Conservation (phyloP, 441 rosid species). For the Populus hybrid region DNA sequence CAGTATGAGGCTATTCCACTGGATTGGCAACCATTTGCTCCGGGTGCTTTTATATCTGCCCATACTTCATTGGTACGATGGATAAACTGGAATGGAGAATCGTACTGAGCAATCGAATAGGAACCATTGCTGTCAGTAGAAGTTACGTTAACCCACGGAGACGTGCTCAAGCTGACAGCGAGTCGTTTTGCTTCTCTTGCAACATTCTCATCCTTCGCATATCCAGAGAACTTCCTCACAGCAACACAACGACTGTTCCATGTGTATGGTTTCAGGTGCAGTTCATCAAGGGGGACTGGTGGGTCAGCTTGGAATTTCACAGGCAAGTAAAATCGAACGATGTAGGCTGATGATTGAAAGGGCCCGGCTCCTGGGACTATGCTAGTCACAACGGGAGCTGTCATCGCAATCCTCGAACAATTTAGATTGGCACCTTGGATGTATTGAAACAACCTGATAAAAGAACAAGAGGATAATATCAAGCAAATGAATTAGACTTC, state of each 20-base stretch:
- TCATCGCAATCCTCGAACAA: constrained; percentile 58
- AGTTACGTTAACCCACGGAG: constrained; percentile 52
- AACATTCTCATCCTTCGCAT: constrained; percentile 45
- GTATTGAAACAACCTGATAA: constrained; percentile 59
- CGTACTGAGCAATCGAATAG: constrained; percentile 66
- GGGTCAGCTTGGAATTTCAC: constrained; percentile 53
- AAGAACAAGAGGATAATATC: neutral
- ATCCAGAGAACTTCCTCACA: constrained; percentile 60
- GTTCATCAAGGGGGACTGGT: constrained; percentile 53
- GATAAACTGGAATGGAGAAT: constrained; percentile 50
- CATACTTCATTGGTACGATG: constrained; percentile 66
- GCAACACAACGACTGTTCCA: constrained; percentile 56
- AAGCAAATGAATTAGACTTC: neutral
- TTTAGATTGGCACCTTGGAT: constrained; percentile 72
- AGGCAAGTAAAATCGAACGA: constrained; percentile 54
- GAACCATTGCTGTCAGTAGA: constrained; percentile 33
- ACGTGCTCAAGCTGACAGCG: constrained; percentile 52
- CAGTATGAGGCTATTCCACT: constrained; percentile 33
- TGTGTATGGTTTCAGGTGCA: constrained; percentile 39
- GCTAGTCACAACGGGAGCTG: constrained; percentile 57
- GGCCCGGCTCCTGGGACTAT: constrained; percentile 67
- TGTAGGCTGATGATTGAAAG: constrained; percentile 50
- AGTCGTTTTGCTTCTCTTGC: constrained; percentile 50
- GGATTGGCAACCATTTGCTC: constrained; percentile 23
- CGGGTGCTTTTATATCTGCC: constrained; percentile 48